Evolutionary conservation across 768 basidiomycete genomes (phyloP).

Genomic region (Russula sp.): DNA sequence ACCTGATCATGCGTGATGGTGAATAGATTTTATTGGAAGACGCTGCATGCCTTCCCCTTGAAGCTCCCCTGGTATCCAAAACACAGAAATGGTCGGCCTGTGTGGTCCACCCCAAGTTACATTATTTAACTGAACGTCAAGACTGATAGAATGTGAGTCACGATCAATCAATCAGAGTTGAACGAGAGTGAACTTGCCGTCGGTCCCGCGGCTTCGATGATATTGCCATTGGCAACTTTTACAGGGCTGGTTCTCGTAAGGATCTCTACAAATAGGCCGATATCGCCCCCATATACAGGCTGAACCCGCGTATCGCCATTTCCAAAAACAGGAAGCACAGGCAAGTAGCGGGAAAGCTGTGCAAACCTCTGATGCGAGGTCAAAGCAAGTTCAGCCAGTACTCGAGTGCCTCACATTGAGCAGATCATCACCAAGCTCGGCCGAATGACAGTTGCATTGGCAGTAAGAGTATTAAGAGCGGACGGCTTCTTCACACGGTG

Average conservation of each 20-base stretch:
- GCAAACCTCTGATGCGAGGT: slow-evolving; percentile 53
- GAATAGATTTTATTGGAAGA: slow-evolving; percentile 60
- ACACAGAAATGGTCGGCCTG: slow-evolving; percentile 61
- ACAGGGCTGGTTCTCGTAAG: slow-evolving; percentile 47
- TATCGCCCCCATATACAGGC: slow-evolving; percentile 69
- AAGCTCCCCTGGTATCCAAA: slow-evolving; percentile 58
- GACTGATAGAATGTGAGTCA: slow-evolving; percentile 41
- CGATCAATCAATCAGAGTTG: slow-evolving; percentile 17
- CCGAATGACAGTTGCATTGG: slow-evolving; percentile 58
- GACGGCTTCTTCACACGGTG: slow-evolving; percentile 56
- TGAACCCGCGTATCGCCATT: slow-evolving; percentile 67
- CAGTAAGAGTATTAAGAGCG: slow-evolving; percentile 43
- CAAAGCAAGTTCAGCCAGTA: background rate
- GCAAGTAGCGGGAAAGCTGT: slow-evolving; percentile 54
- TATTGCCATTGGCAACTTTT: slow-evolving; percentile 41
- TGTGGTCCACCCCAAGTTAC: slow-evolving; percentile 56
- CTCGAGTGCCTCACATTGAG: slow-evolving; percentile 52
- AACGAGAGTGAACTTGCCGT: slow-evolving; percentile 45
- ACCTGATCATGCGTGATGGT: slow-evolving; percentile 73
- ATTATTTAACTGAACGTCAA: slow-evolving; percentile 68
- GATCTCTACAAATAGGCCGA: slow-evolving; percentile 60
- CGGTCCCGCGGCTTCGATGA: slow-evolving; percentile 50
- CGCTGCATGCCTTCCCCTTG: slow-evolving; percentile 64
- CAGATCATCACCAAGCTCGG: slow-evolving; percentile 71
- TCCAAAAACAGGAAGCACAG: slow-evolving; percentile 74